phyloP scores from a whole-genome alignment of 148 eudicot genomes.

The Rhododendron molle region DNA sequence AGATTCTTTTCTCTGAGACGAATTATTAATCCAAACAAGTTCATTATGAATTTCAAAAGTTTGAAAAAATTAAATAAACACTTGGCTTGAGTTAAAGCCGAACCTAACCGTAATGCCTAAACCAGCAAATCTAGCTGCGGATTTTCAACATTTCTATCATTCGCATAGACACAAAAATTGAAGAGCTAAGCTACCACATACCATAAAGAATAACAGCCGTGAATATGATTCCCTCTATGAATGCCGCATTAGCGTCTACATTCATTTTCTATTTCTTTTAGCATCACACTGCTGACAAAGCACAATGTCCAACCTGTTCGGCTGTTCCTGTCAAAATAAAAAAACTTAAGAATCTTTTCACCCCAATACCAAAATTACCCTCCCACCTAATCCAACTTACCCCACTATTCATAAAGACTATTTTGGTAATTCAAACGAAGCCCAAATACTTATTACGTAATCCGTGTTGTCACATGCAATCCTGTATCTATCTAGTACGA shows the following conservation, averaged over 20 bases:
- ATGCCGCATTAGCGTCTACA: conserved; percentile 1
- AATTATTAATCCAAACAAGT: no score
- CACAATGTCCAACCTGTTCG: background rate
- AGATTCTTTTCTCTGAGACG: no score
- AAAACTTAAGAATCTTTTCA: background rate
- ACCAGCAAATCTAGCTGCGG: no score
- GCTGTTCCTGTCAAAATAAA: no score
- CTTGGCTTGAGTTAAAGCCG: no score
- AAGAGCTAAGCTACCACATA: no score
- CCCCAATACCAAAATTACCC: conserved; percentile 1
- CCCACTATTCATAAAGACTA: background rate
- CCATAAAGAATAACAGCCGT: background rate
- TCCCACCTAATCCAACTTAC: background rate
- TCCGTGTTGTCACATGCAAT: background rate
- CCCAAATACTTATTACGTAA: background rate
- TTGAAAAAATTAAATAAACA: no score
- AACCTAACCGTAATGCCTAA: no score
- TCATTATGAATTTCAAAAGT: no score
- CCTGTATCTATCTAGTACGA: background rate
- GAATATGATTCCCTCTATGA: background rate
- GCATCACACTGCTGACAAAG: background rate
- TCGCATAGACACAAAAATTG: no score
- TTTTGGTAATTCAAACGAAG: background rate
- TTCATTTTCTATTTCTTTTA: background rate
- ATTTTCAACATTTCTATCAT: no score